phyloP scores from a whole-genome alignment of 2,329 filamentous ascomycete genomes.

The Periconia macrospinosa region DNA sequence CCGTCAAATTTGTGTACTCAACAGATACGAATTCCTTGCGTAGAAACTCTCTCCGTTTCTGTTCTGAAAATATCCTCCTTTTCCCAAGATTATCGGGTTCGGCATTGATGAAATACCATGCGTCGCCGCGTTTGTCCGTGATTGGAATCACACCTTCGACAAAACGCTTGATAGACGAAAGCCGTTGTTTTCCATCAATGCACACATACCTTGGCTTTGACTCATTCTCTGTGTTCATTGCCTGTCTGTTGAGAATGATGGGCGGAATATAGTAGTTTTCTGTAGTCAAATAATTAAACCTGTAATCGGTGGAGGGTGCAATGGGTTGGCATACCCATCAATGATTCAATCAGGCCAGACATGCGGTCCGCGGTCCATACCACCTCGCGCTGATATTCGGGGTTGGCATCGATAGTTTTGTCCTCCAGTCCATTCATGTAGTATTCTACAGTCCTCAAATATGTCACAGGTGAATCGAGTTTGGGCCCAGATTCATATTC shows the following conservation, averaged over 20 bases:
- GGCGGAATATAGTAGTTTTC: slow-evolving; percentile 51
- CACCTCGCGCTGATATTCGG: slow-evolving; percentile 52
- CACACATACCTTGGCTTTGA: slow-evolving; percentile 39
- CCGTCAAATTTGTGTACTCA: slow-evolving; percentile 45
- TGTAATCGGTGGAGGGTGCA: too few species aligned
- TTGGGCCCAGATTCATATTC: slow-evolving; percentile 29
- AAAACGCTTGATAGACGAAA: slow-evolving; percentile 50
- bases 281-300: slow-evolving; percentile 4
- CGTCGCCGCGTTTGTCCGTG: slow-evolving; percentile 43
- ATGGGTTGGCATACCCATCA: slow-evolving; percentile 30
- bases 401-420: slow-evolving; percentile 44
- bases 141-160: slow-evolving; percentile 50
- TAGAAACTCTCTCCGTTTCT: slow-evolving; percentile 42
- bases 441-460: slow-evolving; percentile 22
- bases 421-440: slow-evolving; percentile 28
- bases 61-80: slow-evolving; percentile 39
- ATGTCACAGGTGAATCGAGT: slow-evolving; percentile 18
- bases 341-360: slow-evolving; percentile 37
- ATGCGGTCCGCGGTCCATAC: slow-evolving; percentile 48
- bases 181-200: slow-evolving; percentile 53
- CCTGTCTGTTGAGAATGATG: slow-evolving; percentile 50
- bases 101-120: slow-evolving; percentile 42
- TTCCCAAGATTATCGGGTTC: slow-evolving; percentile 6
- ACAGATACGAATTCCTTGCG: slow-evolving; percentile 47
- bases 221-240: slow-evolving; percentile 9